Percentiles rank a stretch among this genome's conserved stretches.
These are phyloP conservation scores for Auricularia cornea DNA, from an alignment of 768 basidiomycete genomes.

Conservation along the genomic window DNA sequence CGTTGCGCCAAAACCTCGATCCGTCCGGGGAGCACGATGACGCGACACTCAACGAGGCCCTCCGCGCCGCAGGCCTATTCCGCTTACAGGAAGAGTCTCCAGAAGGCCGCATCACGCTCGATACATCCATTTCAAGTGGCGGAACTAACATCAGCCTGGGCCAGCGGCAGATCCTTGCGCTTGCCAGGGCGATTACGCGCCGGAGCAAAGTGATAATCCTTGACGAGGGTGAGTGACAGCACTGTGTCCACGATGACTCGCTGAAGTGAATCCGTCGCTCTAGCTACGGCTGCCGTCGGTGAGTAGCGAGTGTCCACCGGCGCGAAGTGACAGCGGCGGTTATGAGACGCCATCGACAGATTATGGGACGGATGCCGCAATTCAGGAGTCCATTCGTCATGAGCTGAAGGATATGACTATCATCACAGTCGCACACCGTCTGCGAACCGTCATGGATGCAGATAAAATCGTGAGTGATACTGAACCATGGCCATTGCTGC, in stretches of 20 bases:
- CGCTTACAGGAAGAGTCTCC: not conserved
- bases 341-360: slow-evolving; percentile 13
- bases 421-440: slow-evolving; percentile 35
- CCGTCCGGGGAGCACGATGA: slow-evolving; percentile 10
- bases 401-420: slow-evolving; percentile 26
- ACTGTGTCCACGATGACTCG: not conserved
- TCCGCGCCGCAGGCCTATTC: slow-evolving; percentile 5
- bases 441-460: slow-evolving; percentile 33
- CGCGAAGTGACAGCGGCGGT: too few species aligned
- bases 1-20: slow-evolving; percentile 10
- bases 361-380: slow-evolving; percentile 31
- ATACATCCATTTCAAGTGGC: slow-evolving; percentile 25
- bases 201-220: slow-evolving; percentile 11
- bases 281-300: slow-evolving; percentile 22
- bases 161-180: slow-evolving; percentile 32
- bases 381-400: slow-evolving; percentile 31
- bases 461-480: slow-evolving; percentile 31
- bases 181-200: slow-evolving; percentile 24
- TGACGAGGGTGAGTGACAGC: slow-evolving; percentile 12
- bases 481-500: not conserved
- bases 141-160: slow-evolving; percentile 34
- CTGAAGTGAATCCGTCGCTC: too few species aligned
- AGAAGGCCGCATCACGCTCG: slow-evolving; percentile 18
- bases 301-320: too few species aligned
- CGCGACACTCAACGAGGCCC: slow-evolving; percentile 9